These are phyloP conservation scores for Sparassis latifolia DNA, from an alignment of 1,284 basidiomycete species.

Conservation along the genomic window DNA sequence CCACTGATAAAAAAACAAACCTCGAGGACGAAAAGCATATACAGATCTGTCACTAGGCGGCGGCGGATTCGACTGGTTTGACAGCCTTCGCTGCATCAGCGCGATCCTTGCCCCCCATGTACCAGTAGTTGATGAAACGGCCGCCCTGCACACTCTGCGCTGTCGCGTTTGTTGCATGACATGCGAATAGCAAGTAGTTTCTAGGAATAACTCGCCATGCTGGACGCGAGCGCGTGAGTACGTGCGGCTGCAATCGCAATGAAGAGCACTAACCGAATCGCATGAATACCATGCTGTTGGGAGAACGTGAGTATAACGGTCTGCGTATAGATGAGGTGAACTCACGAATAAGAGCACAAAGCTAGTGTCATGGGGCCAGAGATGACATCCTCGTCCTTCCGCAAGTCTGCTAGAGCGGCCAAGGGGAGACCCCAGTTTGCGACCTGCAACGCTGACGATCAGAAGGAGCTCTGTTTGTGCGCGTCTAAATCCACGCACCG, in stretches of 20 bases:
- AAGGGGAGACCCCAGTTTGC: conserved; percentile 97
- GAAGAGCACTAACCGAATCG: conserved; percentile 65
- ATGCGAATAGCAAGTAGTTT: conserved; percentile 92
- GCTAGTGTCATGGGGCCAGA: conserved; percentile 94
- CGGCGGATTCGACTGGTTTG: too few species aligned
- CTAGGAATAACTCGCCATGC: conserved; percentile 93
- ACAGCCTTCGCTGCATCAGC: conserved; percentile 34
- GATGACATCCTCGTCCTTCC: conserved; percentile 92
- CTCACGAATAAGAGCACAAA: conserved; percentile 86
- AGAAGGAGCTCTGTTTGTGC: conserved; percentile 3
- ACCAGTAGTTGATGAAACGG: conserved; percentile 87
- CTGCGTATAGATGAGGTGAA: conserved; percentile 19
- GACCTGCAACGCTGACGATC: conserved; percentile 43
- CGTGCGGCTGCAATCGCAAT: background rate
- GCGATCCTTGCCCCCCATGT: conserved; percentile 68
- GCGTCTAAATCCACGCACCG: conserved; percentile 45
- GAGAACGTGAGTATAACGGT: background rate
- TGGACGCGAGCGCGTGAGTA: conserved; percentile 22
- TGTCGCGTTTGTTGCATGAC: conserved; percentile 86
- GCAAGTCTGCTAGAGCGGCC: conserved; percentile 84
- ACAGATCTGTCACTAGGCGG: too few species aligned
- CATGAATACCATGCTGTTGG: conserved; percentile 83
- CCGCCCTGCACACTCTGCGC: conserved; percentile 80
- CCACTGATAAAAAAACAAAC: background rate
- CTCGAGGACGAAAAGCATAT: too few species aligned